A percentile compares a stretch with the other conserved stretches of the same genome.
Evolutionary conservation across 2,329 filamentous ascomycete species (phyloP).

Genomic region (Stagonosporopsis cucurbitacearum): DNA sequence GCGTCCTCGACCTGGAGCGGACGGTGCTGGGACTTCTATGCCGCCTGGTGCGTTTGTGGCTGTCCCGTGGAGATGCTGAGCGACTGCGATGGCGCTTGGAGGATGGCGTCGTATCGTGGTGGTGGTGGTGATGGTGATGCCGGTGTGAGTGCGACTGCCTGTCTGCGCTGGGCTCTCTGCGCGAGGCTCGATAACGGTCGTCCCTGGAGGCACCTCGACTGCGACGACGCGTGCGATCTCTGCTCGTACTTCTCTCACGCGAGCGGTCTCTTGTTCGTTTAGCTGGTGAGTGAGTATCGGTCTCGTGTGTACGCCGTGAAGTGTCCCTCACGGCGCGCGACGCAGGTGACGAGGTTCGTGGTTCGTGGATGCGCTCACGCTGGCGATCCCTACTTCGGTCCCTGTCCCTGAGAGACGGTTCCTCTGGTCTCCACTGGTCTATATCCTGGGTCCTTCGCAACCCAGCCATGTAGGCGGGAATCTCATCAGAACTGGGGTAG

Average conservation of each 20-base stretch:
- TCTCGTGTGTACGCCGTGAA: slow-evolving; percentile 39
- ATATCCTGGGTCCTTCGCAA: slow-evolving; percentile 51
- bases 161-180: slow-evolving; percentile 47
- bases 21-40: slow-evolving; percentile 45
- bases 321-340: slow-evolving; percentile 46
- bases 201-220: slow-evolving; percentile 44
- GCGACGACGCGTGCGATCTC: slow-evolving; percentile 42
- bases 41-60: slow-evolving; percentile 43
- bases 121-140: slow-evolving; percentile 41
- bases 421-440: slow-evolving; percentile 54
- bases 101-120: slow-evolving; percentile 47
- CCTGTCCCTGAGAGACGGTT: slow-evolving; percentile 44
- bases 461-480: slow-evolving; percentile 53
- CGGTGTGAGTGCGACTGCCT: slow-evolving; percentile 43
- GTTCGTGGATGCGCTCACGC: slow-evolving; percentile 36
- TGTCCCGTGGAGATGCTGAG: slow-evolving; percentile 45
- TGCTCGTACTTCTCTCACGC: slow-evolving; percentile 42
- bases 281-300: slow-evolving; percentile 33
- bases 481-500: slow-evolving; percentile 46
- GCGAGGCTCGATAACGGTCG: slow-evolving; percentile 45
- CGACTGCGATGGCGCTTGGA: slow-evolving; percentile 49
- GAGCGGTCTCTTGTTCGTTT: slow-evolving; percentile 39
- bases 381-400: slow-evolving; percentile 35
- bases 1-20: slow-evolving; percentile 44
- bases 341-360: slow-evolving; percentile 45